Evolutionary conservation across 148 eudicot species (phyloP), one percentile per base, ranked within the genome.

Genomic region (Dianthus caryophyllus): DNA sequence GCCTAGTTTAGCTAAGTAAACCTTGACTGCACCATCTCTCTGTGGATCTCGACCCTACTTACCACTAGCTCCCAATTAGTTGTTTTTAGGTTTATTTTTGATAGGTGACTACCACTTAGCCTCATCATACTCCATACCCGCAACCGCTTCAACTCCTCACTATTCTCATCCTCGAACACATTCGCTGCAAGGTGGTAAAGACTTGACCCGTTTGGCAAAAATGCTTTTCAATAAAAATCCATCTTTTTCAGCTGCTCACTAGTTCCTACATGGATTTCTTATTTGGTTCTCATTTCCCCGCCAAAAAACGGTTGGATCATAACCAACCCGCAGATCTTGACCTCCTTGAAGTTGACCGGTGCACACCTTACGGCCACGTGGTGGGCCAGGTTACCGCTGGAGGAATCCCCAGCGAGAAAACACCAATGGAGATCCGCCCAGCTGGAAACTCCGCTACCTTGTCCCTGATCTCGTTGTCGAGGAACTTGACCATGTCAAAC

Each of bases 381-480:
- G 70, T 80, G 84, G 14, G 78, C 74, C 2, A 83, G 20, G 61
- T 83, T 83, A 16, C 49, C 84, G 9, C 81, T 84, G 17, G 84
- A 78, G n/a, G 82, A 76, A 47, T 80, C 82, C 5, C 87, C 87
- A 24, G 68, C 77, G 12, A 83, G 39, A 12, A 80, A 80, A 50
- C 82, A 83, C 9, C 53, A 63, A 18, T 51, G 14, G 10, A 80
- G 67, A 27, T 80, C 84, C 10, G 63, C 72, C 1, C 38, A 7
- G 48, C 61, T 26, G 81, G 71, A 14, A 74, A 65, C 24, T 44
- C 49, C 0, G 18, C 31, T 0, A 65, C 41, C 31, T 61, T 38
- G 5, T 21, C 62, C 24, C 50, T 51, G 16, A 70, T 60, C 30
- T 67, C 44, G 0, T 0, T 29, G 21, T 83, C 86, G 4, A 83